Conservation (phyloP, 2,329 filamentous ascomycete genomes). For the Basipetospora sp. region DNA sequence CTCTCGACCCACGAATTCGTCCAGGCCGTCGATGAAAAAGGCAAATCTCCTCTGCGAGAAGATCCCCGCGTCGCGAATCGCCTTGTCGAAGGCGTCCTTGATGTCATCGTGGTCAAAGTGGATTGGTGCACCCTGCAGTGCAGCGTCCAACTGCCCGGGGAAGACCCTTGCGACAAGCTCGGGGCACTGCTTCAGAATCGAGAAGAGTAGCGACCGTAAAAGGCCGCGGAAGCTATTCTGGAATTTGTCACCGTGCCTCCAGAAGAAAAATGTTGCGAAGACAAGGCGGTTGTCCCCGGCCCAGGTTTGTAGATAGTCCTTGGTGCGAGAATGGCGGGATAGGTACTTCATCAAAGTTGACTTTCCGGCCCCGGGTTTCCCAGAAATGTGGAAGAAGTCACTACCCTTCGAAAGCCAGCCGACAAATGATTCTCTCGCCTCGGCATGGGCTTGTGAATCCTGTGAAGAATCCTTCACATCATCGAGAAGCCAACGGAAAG, state of each 20-base stretch:
- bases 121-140: neutral
- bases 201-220: neutral
- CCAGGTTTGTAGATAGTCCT: conserved; percentile 1
- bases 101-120: neutral
- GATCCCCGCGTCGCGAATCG: neutral
- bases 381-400: conserved; percentile 1
- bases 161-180: neutral
- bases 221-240: conserved; percentile 2
- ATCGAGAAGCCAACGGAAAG: too few species aligned
- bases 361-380: conserved; percentile 6
- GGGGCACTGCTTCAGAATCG: neutral
- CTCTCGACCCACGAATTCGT: conserved; percentile 5
- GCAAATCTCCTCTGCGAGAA: neutral
- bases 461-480: too few species aligned
- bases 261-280: conserved; percentile 6
- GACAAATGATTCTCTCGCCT: neutral
- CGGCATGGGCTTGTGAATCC: too few species aligned
- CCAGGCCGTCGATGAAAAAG: conserved; percentile 4
- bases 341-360: conserved; percentile 6
- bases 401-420: neutral
- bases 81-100: neutral
- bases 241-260: neutral
- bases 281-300: conserved; percentile 2
- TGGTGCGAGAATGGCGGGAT: neutral
- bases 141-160: neutral